Conservation (phyloP, 2,329 filamentous ascomycete species). For the Ceratocystis eucalypticola region DNA sequence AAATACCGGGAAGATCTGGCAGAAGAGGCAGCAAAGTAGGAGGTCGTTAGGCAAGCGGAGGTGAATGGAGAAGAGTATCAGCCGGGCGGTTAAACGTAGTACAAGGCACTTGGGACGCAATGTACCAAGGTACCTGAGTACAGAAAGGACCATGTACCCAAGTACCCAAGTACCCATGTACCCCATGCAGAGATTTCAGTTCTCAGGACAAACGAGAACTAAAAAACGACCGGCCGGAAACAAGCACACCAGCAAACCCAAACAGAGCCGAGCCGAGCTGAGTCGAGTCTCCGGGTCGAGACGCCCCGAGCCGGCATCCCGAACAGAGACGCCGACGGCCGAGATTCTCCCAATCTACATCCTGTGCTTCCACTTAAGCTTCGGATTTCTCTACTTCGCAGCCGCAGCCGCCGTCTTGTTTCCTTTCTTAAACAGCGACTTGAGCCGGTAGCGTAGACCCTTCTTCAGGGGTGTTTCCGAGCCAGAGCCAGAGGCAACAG, state of each 20-base stretch:
- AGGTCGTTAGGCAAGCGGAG: too few species aligned
- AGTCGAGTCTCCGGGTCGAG: too few species aligned
- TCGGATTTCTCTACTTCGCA: neutral
- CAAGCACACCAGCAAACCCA: too few species aligned
- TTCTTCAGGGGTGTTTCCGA: neutral
- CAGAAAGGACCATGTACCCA: neutral
- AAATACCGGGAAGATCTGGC: neutral
- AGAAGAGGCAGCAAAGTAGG: too few species aligned
- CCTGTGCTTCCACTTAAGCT: neutral
- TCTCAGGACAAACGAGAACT: neutral
- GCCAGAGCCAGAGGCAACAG: neutral
- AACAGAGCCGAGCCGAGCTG: neutral
- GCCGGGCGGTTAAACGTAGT: neutral
- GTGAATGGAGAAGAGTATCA: too few species aligned
- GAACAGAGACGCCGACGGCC: neutral
- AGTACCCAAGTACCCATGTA: neutral
- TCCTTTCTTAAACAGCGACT: constrained; percentile 11
- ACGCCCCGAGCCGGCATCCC: too few species aligned
- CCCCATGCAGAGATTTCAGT: neutral
- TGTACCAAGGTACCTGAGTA: neutral
- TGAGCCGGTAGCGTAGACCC: constrained; percentile 5
- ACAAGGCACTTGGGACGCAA: neutral
- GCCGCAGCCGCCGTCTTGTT: neutral
- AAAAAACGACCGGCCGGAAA: too few species aligned
- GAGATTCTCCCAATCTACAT: neutral